phyloP scores from a whole-genome alignment of 2,329 filamentous ascomycete species.

The Colletotrichum cordylinicola region DNA sequence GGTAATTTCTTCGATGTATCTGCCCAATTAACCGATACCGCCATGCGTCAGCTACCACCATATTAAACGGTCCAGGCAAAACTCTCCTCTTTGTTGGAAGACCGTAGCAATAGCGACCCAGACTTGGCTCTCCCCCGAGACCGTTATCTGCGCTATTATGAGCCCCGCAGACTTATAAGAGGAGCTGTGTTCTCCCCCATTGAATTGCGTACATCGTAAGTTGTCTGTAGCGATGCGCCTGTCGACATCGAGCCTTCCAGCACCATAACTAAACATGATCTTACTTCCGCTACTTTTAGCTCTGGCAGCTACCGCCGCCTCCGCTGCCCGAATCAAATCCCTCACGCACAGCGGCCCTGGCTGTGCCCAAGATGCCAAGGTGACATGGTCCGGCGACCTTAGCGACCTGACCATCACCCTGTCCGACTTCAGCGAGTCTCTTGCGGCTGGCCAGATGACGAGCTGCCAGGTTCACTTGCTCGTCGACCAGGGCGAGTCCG shows the following conservation, averaged over 20 bases:
- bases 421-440: slow-evolving; percentile 41
- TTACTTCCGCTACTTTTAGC: not conserved
- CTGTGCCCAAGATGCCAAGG: slow-evolving; percentile 2
- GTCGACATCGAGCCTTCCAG: not conserved
- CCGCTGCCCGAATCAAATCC: not conserved
- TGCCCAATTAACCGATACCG: not conserved
- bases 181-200: not conserved
- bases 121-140: not conserved
- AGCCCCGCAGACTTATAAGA: not conserved
- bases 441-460: slow-evolving; percentile 37
- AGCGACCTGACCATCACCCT: slow-evolving; percentile 41
- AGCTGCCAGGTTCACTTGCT: slow-evolving; percentile 17
- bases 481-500: slow-evolving; percentile 11
- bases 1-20: not conserved
- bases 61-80: not conserved
- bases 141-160: not conserved
- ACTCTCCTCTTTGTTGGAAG: not conserved
- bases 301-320: not conserved
- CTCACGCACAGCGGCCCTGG: slow-evolving; percentile 13
- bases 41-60: not conserved
- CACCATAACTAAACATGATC: not conserved
- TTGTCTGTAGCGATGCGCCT: not conserved
- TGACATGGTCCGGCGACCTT: slow-evolving; percentile 22
- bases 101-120: not conserved
- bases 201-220: not conserved